Conservation (phyloP, 305 asterid genomes). For the Lippia alba region DNA sequence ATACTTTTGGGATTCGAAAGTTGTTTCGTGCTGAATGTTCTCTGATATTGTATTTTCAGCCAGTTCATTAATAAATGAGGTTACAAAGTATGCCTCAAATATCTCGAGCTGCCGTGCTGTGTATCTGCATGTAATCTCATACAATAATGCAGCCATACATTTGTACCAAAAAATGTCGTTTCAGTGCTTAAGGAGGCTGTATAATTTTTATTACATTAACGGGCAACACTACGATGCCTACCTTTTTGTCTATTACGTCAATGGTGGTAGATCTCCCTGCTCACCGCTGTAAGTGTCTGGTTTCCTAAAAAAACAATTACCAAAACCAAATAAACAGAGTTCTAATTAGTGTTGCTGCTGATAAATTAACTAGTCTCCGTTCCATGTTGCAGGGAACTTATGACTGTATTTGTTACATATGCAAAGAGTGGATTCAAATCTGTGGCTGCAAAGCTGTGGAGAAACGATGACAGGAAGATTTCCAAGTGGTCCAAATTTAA, state of each 20-base stretch:
- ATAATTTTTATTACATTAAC: constrained; percentile 75
- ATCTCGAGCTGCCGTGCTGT: constrained; percentile 79
- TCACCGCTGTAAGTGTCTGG: constrained; percentile 76
- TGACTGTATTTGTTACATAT: constrained; percentile 52
- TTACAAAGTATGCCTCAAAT: constrained; percentile 71
- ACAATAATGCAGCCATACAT: constrained; percentile 86
- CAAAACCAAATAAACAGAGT: too few relatives aligned
- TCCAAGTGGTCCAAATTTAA: constrained; percentile 69
- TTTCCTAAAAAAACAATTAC: too few relatives aligned
- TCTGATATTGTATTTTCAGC: constrained; percentile 63
- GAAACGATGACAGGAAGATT: constrained; percentile 60
- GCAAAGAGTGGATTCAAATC: constrained; percentile 67
- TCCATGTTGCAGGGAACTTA: constrained; percentile 68
- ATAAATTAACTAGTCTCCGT: background rate
- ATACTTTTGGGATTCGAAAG: constrained; percentile 6
- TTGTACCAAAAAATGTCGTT: constrained; percentile 87
- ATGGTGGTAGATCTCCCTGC: constrained; percentile 95
- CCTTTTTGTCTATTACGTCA: constrained; percentile 90
- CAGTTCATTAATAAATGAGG: constrained; percentile 75
- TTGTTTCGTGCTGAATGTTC: constrained; percentile 32
- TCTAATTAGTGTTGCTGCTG: too few relatives aligned
- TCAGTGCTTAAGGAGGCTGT: constrained; percentile 74
- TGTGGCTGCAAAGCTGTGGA: constrained; percentile 75
- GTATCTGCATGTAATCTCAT: constrained; percentile 93
- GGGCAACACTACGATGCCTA: constrained; percentile 86